phyloP scores from a whole-genome alignment of 345 rosid species.

The Sapria himalayana region DNA sequence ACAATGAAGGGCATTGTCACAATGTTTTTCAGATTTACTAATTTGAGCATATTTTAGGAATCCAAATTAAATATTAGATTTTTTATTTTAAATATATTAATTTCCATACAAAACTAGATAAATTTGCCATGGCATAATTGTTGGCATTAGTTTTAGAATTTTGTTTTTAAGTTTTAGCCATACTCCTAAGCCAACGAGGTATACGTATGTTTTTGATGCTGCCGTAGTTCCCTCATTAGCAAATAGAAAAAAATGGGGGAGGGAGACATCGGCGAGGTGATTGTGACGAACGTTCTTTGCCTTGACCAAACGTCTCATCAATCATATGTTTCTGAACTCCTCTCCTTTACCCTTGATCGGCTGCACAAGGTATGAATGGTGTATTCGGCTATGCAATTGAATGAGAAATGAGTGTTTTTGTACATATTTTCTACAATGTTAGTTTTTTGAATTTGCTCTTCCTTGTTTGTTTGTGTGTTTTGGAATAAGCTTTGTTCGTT shows the following conservation, averaged over 20 bases:
- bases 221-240: no score
- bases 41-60: no score
- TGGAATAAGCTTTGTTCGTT: not conserved
- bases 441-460: not conserved
- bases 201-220: no score
- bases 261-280: slow-evolving; percentile 18
- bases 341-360: slow-evolving; percentile 95
- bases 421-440: not conserved
- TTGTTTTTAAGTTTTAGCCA: no score
- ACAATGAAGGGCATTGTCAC: no score
- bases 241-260: slow-evolving; percentile 20
- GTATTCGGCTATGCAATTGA: not conserved
- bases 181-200: no score
- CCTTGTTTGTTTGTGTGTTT: not conserved
- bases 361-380: slow-evolving; percentile 46
- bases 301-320: slow-evolving; percentile 95
- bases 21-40: no score
- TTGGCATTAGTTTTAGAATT: no score
- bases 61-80: no score
- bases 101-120: no score
- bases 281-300: slow-evolving; percentile 29
- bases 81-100: no score
- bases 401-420: not conserved
- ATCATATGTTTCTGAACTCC: slow-evolving; percentile 90
- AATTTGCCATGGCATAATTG: no score